Percentiles rank a stretch among this genome's conserved stretches.
phyloP scores from a whole-genome alignment of 371 early-diverging fungal genomes.

The Rhizopus stolonifer region DNA sequence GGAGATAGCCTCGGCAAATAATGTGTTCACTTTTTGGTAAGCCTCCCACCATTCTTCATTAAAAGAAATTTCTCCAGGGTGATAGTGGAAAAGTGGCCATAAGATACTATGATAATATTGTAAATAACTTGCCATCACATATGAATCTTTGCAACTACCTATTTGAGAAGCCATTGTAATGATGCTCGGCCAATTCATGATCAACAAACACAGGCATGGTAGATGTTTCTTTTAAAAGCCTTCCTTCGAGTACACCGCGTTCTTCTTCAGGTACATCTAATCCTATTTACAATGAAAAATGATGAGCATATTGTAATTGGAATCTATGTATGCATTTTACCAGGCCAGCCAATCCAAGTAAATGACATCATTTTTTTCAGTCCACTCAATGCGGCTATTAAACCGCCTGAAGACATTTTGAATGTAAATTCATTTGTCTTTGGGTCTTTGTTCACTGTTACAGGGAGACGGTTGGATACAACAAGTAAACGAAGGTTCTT shows the following conservation, averaged over 20 bases:
- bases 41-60: constrained; percentile 43
- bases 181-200: constrained; percentile 93
- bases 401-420: constrained; percentile 94
- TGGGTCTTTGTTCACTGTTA: constrained; percentile 85
- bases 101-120: constrained; percentile 32
- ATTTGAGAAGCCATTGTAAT: constrained; percentile 99
- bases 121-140: no score
- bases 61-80: constrained; percentile 70
- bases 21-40: no score
- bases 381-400: constrained; percentile 96
- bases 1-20: background rate
- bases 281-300: constrained; percentile 45
- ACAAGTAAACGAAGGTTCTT: constrained; percentile 81
- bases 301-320: background rate
- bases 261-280: constrained; percentile 86
- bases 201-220: constrained; percentile 97
- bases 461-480: constrained; percentile 98
- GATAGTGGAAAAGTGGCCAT: constrained; percentile 97
- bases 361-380: constrained; percentile 94
- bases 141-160: constrained; percentile 42
- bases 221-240: constrained; percentile 79
- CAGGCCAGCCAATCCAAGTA: constrained; percentile 99
- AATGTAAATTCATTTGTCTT: constrained; percentile 59
- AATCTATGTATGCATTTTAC: no score
- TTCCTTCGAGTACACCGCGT: constrained; percentile 66